These are phyloP conservation scores for Platanthera guangdongensis DNA, from an alignment of 106 monocot species.

Conservation along the genomic window DNA sequence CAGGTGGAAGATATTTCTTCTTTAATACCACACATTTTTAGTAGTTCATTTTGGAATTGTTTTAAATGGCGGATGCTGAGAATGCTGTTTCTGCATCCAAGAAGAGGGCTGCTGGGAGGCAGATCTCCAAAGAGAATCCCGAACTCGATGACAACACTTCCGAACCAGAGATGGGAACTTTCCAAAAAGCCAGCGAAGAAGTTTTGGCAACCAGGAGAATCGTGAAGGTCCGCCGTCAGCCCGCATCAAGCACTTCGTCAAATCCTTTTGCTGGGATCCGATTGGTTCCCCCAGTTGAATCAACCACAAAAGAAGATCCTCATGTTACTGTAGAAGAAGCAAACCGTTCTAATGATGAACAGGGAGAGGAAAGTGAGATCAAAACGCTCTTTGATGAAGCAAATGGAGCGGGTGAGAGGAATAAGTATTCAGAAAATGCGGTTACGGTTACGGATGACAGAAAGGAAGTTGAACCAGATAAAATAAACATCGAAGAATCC, in stretches of 20 bases:
- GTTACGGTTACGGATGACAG: not conserved
- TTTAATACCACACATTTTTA: not conserved
- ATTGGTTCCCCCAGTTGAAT: slow-evolving; percentile 26
- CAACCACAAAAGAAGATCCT: slow-evolving; percentile 13
- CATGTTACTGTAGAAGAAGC: slow-evolving; percentile 8
- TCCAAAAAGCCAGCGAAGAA: slow-evolving; percentile 76
- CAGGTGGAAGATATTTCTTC: not conserved
- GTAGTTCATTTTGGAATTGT: not conserved
- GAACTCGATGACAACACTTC: slow-evolving; percentile 55
- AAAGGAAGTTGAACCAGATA: not conserved
- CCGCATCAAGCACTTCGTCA: slow-evolving; percentile 26
- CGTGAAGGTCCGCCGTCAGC: slow-evolving; percentile 66
- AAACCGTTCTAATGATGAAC: slow-evolving; percentile 14
- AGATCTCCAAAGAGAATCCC: slow-evolving; percentile 59
- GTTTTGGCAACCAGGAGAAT: slow-evolving; percentile 84
- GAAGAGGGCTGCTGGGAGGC: slow-evolving; percentile 72
- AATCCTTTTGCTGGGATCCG: slow-evolving; percentile 74
- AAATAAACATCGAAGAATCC: not conserved
- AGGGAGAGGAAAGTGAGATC: slow-evolving; percentile 8
- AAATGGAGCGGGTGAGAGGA: slow-evolving; percentile 13
- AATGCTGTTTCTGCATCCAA: slow-evolving; percentile 32
- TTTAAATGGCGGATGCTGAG: slow-evolving; percentile 59
- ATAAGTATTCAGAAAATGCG: slow-evolving; percentile 9
- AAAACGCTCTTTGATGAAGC: slow-evolving; percentile 8
- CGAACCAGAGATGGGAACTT: slow-evolving; percentile 80